Evolutionary conservation across 768 basidiomycete genomes (phyloP).

Genomic region (Tremella yokohamensis): DNA sequence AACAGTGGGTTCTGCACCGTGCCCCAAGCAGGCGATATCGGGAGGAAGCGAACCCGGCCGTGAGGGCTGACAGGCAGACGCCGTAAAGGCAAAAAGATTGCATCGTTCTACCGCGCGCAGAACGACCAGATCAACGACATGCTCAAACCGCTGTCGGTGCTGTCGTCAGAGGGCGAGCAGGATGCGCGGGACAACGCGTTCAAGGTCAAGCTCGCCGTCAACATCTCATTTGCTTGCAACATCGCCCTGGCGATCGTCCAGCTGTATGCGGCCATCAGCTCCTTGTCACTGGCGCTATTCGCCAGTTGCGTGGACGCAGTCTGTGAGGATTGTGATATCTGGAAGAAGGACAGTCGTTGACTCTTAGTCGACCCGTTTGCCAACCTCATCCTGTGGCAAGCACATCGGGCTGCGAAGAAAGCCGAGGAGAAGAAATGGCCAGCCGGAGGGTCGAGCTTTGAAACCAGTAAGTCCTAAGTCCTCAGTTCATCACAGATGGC

Average conservation of each 20-base stretch:
- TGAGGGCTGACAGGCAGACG: constrained; percentile 15
- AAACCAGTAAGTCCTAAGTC: constrained; percentile 56
- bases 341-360: constrained; percentile 2
- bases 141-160: constrained; percentile 84
- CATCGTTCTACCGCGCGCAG: constrained; percentile 47
- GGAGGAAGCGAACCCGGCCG: neutral
- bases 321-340: constrained; percentile 15
- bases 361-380: constrained; percentile 51
- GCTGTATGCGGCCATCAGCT: constrained; percentile 87
- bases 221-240: constrained; percentile 76
- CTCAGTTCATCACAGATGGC: neutral
- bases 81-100: constrained; percentile 46
- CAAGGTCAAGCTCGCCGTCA: constrained; percentile 83
- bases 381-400: constrained; percentile 57
- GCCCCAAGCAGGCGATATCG: neutral
- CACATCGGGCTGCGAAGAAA: constrained; percentile 67
- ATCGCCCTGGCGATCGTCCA: constrained; percentile 56
- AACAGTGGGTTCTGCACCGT: constrained; percentile 32
- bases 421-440: constrained; percentile 87
- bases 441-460: constrained; percentile 80
- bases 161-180: constrained; percentile 73
- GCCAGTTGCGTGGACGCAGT: constrained; percentile 82
- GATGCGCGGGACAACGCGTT: constrained; percentile 66
- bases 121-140: constrained; percentile 69
- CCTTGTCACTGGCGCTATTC: constrained; percentile 75